Percentiles rank a stretch among this genome's conserved stretches.
These are phyloP conservation scores for Didymella lethalis DNA, from an alignment of 2,329 filamentous ascomycete species.

Conservation along the genomic window DNA sequence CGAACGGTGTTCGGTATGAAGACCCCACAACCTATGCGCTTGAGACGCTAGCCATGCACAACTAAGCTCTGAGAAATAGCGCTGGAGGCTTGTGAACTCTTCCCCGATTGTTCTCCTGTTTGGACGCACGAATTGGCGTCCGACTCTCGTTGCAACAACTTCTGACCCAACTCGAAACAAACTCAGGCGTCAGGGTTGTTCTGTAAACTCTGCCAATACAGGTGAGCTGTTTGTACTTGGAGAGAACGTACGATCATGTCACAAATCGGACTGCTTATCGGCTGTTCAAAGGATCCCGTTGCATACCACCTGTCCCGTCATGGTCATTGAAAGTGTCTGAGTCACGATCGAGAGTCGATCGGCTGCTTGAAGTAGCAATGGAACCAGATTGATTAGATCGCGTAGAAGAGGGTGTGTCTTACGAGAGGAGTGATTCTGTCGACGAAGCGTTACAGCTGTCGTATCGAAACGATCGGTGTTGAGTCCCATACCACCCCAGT, in stretches of 20 bases:
- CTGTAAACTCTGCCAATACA: not conserved
- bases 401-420: not conserved
- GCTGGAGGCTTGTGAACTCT: not conserved
- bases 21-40: not conserved
- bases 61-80: not conserved
- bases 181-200: not conserved
- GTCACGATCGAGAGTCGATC: not conserved
- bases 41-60: not conserved
- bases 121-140: not conserved
- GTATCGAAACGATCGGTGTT: not conserved
- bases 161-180: not conserved
- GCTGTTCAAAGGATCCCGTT: not conserved
- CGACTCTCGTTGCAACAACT: not conserved
- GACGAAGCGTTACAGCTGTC: not conserved
- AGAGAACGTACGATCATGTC: not conserved
- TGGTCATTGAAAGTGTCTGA: not conserved
- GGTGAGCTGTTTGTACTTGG: slow-evolving; percentile 3
- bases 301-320: not conserved
- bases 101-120: not conserved
- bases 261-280: not conserved
- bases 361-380: not conserved
- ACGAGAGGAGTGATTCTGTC: not conserved
- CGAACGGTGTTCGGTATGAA: not conserved
- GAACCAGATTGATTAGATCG: too few species aligned
- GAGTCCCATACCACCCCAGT: not conserved